Percentiles rank a stretch among this genome's conserved stretches.
phyloP scores from a whole-genome alignment of 352 stramenopile species.

The Phytophthora sp. region DNA sequence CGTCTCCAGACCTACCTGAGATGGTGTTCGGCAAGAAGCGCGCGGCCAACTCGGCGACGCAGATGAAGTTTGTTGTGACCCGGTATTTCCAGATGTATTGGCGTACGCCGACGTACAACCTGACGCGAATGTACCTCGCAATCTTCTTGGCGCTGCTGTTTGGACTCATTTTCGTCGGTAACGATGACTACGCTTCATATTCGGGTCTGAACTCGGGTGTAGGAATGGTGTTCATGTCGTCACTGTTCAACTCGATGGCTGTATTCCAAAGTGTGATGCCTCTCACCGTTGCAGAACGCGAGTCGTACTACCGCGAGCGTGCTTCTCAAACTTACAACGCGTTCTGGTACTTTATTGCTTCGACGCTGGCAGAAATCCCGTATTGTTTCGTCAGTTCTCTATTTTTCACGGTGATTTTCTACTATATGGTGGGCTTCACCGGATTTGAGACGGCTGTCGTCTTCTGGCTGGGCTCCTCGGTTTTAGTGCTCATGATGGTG shows the following conservation, averaged over 20 bases:
- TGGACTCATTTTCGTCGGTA: constrained; percentile 55
- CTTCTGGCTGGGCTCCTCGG: neutral
- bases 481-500: constrained; percentile 56
- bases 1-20: constrained; percentile 27
- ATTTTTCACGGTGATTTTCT: neutral
- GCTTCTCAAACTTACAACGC: too few relatives aligned
- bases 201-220: constrained; percentile 39
- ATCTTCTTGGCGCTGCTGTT: constrained; percentile 80
- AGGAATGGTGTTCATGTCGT: constrained; percentile 74
- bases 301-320: constrained; percentile 77
- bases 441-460: neutral
- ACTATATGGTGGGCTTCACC: neutral
- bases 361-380: constrained; percentile 40
- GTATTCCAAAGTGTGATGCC: constrained; percentile 64
- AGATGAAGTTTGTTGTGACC: constrained; percentile 36
- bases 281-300: constrained; percentile 75
- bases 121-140: too few relatives aligned
- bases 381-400: neutral
- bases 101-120: constrained; percentile 72
- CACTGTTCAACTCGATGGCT: constrained; percentile 65
- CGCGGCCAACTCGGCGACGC: constrained; percentile 20
- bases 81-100: constrained; percentile 49
- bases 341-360: too few relatives aligned
- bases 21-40: constrained; percentile 36
- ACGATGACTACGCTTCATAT: constrained; percentile 40